Evolutionary conservation across 768 basidiomycete genomes (phyloP), one percentile per base, ranked within the genome.

Genomic region (Lentinula guzmanii): DNA sequence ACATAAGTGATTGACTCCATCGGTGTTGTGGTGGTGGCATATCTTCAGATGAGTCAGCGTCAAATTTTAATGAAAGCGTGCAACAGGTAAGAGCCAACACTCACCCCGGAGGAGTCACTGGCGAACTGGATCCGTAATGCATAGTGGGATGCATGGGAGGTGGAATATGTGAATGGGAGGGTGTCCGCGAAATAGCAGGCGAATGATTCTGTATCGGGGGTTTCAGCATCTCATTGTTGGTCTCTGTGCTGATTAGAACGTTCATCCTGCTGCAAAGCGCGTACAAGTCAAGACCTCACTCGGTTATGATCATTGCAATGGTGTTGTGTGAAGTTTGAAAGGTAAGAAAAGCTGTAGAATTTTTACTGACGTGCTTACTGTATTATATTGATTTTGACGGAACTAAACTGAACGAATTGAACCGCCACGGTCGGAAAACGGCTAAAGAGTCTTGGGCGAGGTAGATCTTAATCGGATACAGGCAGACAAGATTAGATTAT

Each of bases 1-100:
- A 70, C 71, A 59, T 79, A 80, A n/a, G 71, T 75, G 60, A 77
- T 70, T n/a, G 69, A 51, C 13, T 67, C 66, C 2, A 67, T 46
- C 7, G 75, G 76, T 48, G 70, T 68, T 34, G 65, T 68, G 46
- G 71, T 58, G 58, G 69, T 65, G 33, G 67, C 64, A 46, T 74
- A 75, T 43, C 72, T 73, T 55, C 5, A 34, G 8, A 18, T 18
- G 42, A 2, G 42, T 28, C 35, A 43, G 33, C 16, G 7, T 55
- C 37, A 28, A 37, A 39, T 39, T 39, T 24, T 37, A 18, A 18
- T n/a, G 24, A 46, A 54, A 34, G 33, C 34, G 48, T 52, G 24
- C 21, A 18, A 61, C 62, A 10, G 35, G 51, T 34, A 56, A 56
- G 54, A 35, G 56, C 48, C 18, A 35, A 41, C 48, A 61, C 73